Conservation (phyloP, 2,329 filamentous ascomycete species). For the Trichothecium sympodiale region DNA sequence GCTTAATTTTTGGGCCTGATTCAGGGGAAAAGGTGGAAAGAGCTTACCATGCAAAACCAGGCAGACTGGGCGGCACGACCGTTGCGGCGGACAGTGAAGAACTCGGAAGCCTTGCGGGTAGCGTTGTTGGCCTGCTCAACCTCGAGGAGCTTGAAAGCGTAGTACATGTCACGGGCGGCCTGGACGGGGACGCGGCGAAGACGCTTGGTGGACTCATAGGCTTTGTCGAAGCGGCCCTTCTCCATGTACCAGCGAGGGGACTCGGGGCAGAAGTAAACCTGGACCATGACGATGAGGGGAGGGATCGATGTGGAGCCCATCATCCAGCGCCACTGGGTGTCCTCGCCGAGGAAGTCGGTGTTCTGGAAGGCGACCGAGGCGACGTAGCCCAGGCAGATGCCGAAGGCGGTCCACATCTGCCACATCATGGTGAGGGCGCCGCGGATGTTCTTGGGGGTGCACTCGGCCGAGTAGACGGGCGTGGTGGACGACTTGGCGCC, state of each 20-base stretch:
- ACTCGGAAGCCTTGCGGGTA: conserved; percentile 20
- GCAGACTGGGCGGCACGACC: conserved; percentile 22
- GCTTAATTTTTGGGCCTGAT: neutral
- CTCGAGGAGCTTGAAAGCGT: conserved; percentile 28
- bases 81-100: conserved; percentile 24
- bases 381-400: conserved; percentile 27
- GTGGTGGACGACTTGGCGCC: conserved; percentile 24
- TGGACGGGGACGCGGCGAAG: conserved; percentile 36
- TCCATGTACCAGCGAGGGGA: conserved; percentile 44
- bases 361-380: conserved; percentile 20
- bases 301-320: conserved; percentile 43
- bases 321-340: conserved; percentile 23
- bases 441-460: conserved; percentile 25
- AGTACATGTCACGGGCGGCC: conserved; percentile 39
- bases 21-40: neutral
- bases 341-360: conserved; percentile 18
- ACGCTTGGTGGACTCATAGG: conserved; percentile 30
- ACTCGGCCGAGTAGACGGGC: conserved; percentile 23
- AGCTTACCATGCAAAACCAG: conserved; percentile 23
- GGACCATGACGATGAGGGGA: conserved; percentile 36
- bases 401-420: conserved; percentile 23
- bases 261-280: conserved; percentile 43
- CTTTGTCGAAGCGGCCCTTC: conserved; percentile 31
- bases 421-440: conserved; percentile 28
- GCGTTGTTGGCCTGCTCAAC: conserved; percentile 17